These are phyloP conservation scores for Collybia sordida DNA, from an alignment of 768 basidiomycete species.

Conservation along the genomic window DNA sequence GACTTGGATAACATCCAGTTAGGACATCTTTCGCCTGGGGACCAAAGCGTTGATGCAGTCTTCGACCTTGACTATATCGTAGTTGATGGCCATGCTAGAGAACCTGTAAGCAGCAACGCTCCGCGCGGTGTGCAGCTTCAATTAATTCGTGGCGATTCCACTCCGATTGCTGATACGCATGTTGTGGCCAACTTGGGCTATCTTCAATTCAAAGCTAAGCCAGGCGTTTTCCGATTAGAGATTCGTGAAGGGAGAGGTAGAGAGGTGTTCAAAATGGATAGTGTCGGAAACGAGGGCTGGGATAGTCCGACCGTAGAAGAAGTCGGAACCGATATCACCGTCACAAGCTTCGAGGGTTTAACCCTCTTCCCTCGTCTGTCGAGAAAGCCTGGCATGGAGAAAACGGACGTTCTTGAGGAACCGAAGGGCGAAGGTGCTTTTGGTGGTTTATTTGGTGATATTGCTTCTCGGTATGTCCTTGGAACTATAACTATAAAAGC, in stretches of 20 bases:
- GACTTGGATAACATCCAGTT: slow-evolving; percentile 97
- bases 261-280: slow-evolving; percentile 80
- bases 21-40: slow-evolving; percentile 55
- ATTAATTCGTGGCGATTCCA: slow-evolving; percentile 48
- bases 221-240: slow-evolving; percentile 81
- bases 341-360: slow-evolving; percentile 89
- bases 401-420: slow-evolving; percentile 73
- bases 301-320: slow-evolving; percentile 68
- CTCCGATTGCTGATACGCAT: slow-evolving; percentile 78
- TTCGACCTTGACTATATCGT: slow-evolving; percentile 91
- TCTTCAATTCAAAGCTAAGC: slow-evolving; percentile 91
- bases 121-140: slow-evolving; percentile 93
- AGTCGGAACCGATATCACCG: slow-evolving; percentile 71
- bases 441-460: slow-evolving; percentile 42
- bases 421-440: slow-evolving; percentile 26
- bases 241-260: slow-evolving; percentile 81
- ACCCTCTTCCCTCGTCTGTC: slow-evolving; percentile 82
- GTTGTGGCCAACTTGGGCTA: slow-evolving; percentile 96
- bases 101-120: slow-evolving; percentile 58
- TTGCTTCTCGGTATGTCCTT: slow-evolving; percentile 50
- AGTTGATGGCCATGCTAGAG: slow-evolving; percentile 93
- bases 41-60: slow-evolving; percentile 69
- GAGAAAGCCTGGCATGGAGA: slow-evolving; percentile 75
- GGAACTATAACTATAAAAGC: background rate
- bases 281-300: slow-evolving; percentile 90